These are phyloP conservation scores for Paramecium octaurelia DNA, from an alignment of 73 alveolate genomes.

Conservation along the genomic window DNA sequence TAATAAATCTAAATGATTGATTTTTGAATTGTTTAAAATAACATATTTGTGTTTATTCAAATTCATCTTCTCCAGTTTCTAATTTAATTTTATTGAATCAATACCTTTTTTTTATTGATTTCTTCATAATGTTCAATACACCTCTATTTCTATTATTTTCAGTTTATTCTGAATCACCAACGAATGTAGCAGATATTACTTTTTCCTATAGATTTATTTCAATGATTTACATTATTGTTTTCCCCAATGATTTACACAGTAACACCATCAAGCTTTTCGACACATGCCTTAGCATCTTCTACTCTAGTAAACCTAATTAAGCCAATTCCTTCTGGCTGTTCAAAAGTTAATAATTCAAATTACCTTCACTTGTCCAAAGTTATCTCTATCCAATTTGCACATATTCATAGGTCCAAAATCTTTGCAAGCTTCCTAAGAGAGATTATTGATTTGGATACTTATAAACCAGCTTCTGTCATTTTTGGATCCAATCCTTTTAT, in stretches of 20 bases:
- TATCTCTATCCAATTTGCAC: slow-evolving; percentile 36
- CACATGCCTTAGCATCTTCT: slow-evolving; percentile 27
- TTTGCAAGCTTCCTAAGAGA: not conserved
- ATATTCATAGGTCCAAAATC: slow-evolving; percentile 15
- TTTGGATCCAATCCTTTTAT: not conserved
- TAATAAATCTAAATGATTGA: slow-evolving; percentile 5
- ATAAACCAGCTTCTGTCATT: not conserved
- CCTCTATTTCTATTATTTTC: not conserved
- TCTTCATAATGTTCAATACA: not conserved
- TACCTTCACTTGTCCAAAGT: slow-evolving; percentile 24
- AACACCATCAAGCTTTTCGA: slow-evolving; percentile 4
- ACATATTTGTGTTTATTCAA: not conserved
- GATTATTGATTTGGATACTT: not conserved
- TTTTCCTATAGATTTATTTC: not conserved
- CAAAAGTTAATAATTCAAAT: not conserved
- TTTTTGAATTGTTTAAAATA: not conserved
- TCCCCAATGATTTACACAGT: not conserved
- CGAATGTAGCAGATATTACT: not conserved
- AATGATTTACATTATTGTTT: not conserved
- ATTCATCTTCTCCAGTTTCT: slow-evolving; percentile 3
- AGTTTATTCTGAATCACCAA: not conserved
- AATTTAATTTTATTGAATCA: not conserved
- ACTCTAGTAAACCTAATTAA: not conserved
- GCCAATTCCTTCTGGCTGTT: slow-evolving; percentile 40
- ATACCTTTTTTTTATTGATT: not conserved